phyloP scores from a whole-genome alignment of 2,329 filamentous ascomycete species.

The Colletotrichum falcatum region DNA sequence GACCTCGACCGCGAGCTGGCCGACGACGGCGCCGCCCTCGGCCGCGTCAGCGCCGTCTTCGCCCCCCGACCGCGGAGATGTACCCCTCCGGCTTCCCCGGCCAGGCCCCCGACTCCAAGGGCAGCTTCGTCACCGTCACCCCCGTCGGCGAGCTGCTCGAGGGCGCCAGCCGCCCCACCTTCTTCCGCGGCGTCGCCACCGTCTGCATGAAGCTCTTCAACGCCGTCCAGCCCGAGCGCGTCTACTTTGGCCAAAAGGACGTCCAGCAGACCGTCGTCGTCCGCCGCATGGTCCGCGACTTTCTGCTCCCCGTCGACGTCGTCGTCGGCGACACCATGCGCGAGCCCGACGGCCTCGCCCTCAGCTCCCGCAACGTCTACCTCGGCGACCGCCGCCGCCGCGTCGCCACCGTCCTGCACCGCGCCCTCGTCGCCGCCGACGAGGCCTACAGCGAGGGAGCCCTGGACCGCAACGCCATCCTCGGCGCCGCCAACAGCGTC shows the following conservation, averaged over 20 bases:
- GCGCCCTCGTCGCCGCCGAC: conserved; percentile 78
- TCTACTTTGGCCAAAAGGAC: conserved; percentile 98
- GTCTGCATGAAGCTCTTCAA: conserved; percentile 85
- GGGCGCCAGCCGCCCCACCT: conserved; percentile 87
- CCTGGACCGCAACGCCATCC: conserved; percentile 72
- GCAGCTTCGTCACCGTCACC: conserved; percentile 92
- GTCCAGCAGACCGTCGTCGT: conserved; percentile 96
- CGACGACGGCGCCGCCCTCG: conserved; percentile 68
- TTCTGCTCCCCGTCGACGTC: conserved; percentile 82
- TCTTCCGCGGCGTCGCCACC: conserved; percentile 96
- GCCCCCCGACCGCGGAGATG: conserved; percentile 87
- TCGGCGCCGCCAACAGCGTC: conserved; percentile 76
- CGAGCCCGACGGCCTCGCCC: conserved; percentile 84
- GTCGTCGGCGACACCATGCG: conserved; percentile 80
- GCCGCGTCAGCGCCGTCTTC: conserved; percentile 85
- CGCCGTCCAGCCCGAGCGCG: conserved; percentile 70
- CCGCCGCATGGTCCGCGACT: conserved; percentile 86
- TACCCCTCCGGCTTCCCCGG: conserved; percentile 84
- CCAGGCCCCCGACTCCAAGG: conserved; percentile 79
- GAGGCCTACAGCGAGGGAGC: conserved; percentile 68
- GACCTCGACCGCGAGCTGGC: conserved; percentile 79
- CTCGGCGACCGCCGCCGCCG: conserved; percentile 80
- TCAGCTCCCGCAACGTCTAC: conserved; percentile 95
- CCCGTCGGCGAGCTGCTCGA: conserved; percentile 86
- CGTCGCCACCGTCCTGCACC: conserved; percentile 78